Evolutionary conservation across 257 asterid genomes (phyloP), one percentile per base, ranked within the genome.

Genomic region (Penstemon davidsonii): DNA sequence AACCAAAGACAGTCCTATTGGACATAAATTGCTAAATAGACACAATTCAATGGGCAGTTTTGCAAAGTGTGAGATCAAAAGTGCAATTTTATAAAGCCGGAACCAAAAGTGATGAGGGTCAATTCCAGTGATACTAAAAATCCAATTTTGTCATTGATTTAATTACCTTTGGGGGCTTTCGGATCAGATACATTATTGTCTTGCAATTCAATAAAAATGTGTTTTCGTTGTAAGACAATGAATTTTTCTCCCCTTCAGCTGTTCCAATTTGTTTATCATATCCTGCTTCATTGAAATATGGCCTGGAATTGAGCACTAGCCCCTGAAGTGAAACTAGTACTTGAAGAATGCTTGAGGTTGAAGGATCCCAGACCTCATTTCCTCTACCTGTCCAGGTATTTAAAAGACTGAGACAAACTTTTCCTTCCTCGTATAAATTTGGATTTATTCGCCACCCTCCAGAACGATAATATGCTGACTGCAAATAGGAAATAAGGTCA

Each of bases 391-490:
- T 84, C 99, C 99, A 94, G n/a, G 99, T 94, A 73, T 94, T 94
- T 81, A 94, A 77, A 43, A 94, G 91, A 83, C 99, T 94, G 19
- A 94, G 98, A 81, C 99, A 94, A 73, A 94, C 99, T 81, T 94
- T 94, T 67, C 99, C 99, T 79, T 94, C 99, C 91, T 94, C 99
- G 3, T 94, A 94, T 55, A 94, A 78, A 79, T 94, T 94, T 55
- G 99, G 99, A 81, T 94, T 94, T 84, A 94, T 85, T 80, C 98
- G 82, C 99, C 99, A 94, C 25, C 99, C 99, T 73, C 98, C 98
- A 74, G 99, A 94, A 78, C 89, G 96, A 75, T 94, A 94, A 81
- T 94, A 86, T 25, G 95, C 98, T 8, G 93, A 87, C 99, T 94
- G 85, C 75, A 81, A 64, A 60, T 18, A 43, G 37, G 12, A 60